Base-by-base conservation (phyloP, 78 protist species). In the Dictyostelium brefeldianum region DNA sequence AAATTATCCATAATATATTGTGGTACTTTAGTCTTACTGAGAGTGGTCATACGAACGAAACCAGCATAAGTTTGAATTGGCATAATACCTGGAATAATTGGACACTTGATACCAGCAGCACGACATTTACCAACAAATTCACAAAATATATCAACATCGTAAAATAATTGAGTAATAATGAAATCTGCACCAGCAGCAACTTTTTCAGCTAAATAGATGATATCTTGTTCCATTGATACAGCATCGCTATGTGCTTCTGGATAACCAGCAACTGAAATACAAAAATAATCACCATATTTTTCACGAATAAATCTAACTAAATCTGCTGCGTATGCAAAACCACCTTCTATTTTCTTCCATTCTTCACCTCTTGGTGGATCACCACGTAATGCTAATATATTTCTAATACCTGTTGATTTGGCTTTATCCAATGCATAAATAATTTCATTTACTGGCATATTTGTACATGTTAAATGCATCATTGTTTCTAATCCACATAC, bases 81-180 rank as follows among this genome's bases (percentile, higher is more conserved):
- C 98, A 99, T 93, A 69, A 99, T 84, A 54, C 99, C 99, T 6
- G 99, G 99, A 11, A 99, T 22, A 77, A 99, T 98, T 54, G 99
- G 99, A 15, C 69, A 64, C 3, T 29, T 95, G 92, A 99, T 99
- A 25, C 99, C 98, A 43, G 67, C 41, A 0, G 20, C 96, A n/a
- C 97, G 50, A 90, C 98, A 96, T 64, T 85, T 90, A 8, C 56
- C 18, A 5, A 79, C 95, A 31, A 80, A 98, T 11, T 84, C 47
- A 7, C 50, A 11, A 92, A 95, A 98, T 46, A 89, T 69, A 41
- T 94, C 96, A 17, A 80, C 78, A 47, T 98, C 99, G 84, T 96
- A 98, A 80, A 99, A 98, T 22, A 98, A 89, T 92, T 99, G 99
- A 8, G 99, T 98, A 92, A 99, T 94, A 87, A 99, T 90, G 73